Base-by-base conservation (phyloP, 306 rosid genomes). In the Cucurbita argyrosperma region DNA sequence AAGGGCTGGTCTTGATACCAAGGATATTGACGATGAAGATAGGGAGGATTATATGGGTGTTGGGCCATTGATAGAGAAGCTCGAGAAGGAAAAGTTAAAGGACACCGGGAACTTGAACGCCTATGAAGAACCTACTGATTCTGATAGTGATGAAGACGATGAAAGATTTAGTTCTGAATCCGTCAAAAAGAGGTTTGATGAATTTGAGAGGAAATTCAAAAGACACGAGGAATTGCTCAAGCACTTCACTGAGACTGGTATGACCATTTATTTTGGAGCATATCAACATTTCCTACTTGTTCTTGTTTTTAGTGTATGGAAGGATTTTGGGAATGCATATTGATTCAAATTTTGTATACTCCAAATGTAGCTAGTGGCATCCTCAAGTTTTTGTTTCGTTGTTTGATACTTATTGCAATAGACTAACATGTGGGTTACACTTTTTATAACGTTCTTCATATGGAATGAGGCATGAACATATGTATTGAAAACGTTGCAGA, bases 81-180 rank as follows among this genome's bases (percentile, higher is more conserved):
- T 90, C 26, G 83, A 84, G 62, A 85, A 84, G 80, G 69, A 72
- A 79, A 84, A 80, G 47, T 80, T 78, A 42, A 85, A 80, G 86
- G 82, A 79, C 5, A n/a, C 72, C 3, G 46, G 72, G 9, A 79
- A 80, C 23, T 58, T 88, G 74, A 46, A 79, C 46, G 75, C 66
- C 56, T 83, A 65, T n/a, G 92, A 89, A 75, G 97, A 94, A 79
- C 87, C 86, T 39, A 80, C 96, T 15, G 98, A 90, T 76, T 94
- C 96, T 10, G 98, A 90, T 10, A 83, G 86, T 13, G 97, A 90
- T 10, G 90, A 84, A 0, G 97, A 94, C 6, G 94, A 88, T 54
- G 90, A 81, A 77, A 76, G 82, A 35, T 75, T 62, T 76, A 78
- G 77, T 68, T 35, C 68, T 0, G 97, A 90, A 1, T 89, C 79